phyloP scores from a whole-genome alignment of 305 asterid genomes.

The Fraxinus xanthoxyloides region DNA sequence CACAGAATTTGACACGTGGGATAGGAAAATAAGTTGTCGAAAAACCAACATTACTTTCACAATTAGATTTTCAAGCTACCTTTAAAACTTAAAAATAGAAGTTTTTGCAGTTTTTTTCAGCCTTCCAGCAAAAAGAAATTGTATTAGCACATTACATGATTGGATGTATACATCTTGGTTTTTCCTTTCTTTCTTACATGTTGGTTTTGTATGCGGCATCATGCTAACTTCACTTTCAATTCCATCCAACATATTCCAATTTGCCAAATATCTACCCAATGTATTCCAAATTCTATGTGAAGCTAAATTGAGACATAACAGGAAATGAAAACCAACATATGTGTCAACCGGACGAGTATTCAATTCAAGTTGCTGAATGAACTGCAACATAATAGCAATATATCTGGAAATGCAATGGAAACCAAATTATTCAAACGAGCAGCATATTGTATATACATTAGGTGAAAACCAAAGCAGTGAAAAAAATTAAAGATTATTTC shows the following conservation, averaged over 20 bases:
- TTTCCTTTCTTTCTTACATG: not conserved
- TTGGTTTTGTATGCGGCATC: not conserved
- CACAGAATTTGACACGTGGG: not conserved
- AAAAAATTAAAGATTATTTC: not conserved
- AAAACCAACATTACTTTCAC: not conserved
- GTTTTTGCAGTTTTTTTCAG: not conserved
- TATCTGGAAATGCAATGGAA: slow-evolving; percentile 7
- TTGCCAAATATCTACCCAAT: not conserved
- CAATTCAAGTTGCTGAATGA: not conserved
- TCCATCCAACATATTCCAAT: slow-evolving; percentile 6
- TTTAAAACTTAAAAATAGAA: not conserved
- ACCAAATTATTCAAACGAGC: not conserved
- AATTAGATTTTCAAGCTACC: not conserved
- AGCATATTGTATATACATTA: not conserved
- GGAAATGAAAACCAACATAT: slow-evolving; percentile 8
- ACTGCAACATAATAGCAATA: not conserved
- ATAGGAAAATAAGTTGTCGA: not conserved
- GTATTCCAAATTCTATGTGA: not conserved
- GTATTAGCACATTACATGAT: not conserved
- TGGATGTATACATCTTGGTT: not conserved
- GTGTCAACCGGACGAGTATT: not conserved
- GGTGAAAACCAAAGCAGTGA: slow-evolving; percentile 3
- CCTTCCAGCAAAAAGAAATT: not conserved
- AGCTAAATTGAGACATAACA: slow-evolving; percentile 1
- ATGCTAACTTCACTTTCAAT: not conserved